These are phyloP conservation scores for Diplodia sapinea DNA, from an alignment of 2,329 filamentous ascomycete genomes.

Conservation along the genomic window DNA sequence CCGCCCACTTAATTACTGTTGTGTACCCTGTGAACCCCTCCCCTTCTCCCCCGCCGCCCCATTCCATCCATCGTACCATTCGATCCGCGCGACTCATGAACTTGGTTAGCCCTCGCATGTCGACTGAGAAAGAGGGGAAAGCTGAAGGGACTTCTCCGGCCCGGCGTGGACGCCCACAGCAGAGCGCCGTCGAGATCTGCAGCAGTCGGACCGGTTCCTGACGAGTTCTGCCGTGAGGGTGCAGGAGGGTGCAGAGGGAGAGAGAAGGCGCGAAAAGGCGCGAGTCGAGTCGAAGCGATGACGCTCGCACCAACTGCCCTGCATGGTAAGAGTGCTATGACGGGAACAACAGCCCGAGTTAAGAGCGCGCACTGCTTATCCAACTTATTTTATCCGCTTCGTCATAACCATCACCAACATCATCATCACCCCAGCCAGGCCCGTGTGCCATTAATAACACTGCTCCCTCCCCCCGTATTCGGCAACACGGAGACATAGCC, in stretches of 20 bases:
- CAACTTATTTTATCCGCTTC: not conserved
- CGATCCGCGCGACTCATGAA: not conserved
- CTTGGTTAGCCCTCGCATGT: not conserved
- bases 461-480: not conserved
- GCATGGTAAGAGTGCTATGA: conserved; percentile 1
- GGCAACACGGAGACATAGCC: not conserved
- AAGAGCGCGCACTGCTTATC: not conserved
- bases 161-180: not conserved
- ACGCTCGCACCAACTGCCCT: conserved; percentile 3
- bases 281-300: not conserved
- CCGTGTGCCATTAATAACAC: too few species aligned
- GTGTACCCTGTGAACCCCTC: not conserved
- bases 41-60: not conserved
- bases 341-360: not conserved
- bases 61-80: not conserved
- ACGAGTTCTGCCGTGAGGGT: too few species aligned
- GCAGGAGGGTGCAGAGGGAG: too few species aligned
- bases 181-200: not conserved
- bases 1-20: not conserved
- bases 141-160: too few species aligned
- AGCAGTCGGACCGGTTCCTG: conserved; percentile 3
- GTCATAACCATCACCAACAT: not conserved
- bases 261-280: too few species aligned
- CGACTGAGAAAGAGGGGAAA: too few species aligned
- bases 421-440: too few species aligned